phyloP scores from a whole-genome alignment of 805 yeast genomes.

The Yarrowia deformans region DNA sequence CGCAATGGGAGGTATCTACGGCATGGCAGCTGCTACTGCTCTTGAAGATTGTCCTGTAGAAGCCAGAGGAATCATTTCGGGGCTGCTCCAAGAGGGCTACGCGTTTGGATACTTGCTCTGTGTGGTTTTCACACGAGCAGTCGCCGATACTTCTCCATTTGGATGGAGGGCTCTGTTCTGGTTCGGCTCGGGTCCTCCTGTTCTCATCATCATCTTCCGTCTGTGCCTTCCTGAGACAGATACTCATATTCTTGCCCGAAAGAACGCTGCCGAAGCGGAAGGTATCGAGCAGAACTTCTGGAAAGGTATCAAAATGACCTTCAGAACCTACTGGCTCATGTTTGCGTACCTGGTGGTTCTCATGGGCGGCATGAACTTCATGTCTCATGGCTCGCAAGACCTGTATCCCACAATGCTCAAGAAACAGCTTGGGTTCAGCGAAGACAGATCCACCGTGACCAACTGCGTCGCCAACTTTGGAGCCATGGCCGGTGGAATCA shows the following conservation, averaged over 20 bases:
- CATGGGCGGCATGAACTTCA: constrained; percentile 58
- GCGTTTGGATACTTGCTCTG: constrained; percentile 7
- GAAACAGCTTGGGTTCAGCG: constrained; percentile 62
- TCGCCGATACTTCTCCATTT: not conserved
- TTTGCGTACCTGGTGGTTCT: constrained; percentile 63
- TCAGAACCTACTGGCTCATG: constrained; percentile 63
- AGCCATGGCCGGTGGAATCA: not conserved
- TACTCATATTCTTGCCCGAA: not conserved
- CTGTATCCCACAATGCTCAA: constrained; percentile 69
- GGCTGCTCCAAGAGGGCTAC: constrained; percentile 5
- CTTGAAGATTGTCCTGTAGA: constrained; percentile 57
- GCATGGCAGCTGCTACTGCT: constrained; percentile 69
- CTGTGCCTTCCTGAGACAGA: constrained; percentile 10
- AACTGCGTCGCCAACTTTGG: constrained; percentile 15
- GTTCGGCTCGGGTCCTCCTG: constrained; percentile 12
- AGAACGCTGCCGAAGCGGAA: constrained; percentile 1
- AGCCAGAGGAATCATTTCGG: constrained; percentile 21
- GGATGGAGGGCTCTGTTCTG: constrained; percentile 24
- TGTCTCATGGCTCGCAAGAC: constrained; percentile 71
- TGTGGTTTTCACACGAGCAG: constrained; percentile 11
- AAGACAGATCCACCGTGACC: constrained; percentile 8
- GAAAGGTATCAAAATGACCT: constrained; percentile 3
- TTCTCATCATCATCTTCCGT: constrained; percentile 12
- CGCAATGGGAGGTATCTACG: constrained; percentile 76
- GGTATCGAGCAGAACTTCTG: constrained; percentile 5